Evolutionary conservation across 208 protist genomes (phyloP).

Genomic region (Wallacemonas collosoma): DNA sequence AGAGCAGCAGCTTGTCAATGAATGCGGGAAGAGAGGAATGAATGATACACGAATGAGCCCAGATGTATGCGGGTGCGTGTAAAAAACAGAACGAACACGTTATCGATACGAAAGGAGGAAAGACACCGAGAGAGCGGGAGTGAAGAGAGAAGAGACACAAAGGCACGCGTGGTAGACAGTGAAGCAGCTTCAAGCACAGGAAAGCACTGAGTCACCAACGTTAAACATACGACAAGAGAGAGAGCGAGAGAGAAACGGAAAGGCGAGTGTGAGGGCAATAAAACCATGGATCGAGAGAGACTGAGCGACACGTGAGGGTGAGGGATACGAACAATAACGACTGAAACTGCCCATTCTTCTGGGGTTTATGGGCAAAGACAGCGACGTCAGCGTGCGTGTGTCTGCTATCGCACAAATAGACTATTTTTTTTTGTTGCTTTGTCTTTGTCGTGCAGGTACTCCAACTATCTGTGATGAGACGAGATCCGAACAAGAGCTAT

Average conservation of each 20-base stretch:
- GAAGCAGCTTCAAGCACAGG: not conserved
- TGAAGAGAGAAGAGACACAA: constrained; percentile 4
- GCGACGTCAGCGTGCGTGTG: no score
- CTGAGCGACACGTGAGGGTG: not conserved
- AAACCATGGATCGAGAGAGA: not conserved
- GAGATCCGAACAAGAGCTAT: not conserved
- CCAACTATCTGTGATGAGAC: not conserved
- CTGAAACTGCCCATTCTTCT: no score
- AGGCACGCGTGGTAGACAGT: not conserved
- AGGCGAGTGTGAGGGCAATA: not conserved
- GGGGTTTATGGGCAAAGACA: no score
- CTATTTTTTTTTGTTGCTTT: not conserved
- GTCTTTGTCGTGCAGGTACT: not conserved
- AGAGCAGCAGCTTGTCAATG: no score
- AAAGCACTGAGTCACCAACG: constrained; percentile 1
- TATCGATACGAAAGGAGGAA: constrained; percentile 14
- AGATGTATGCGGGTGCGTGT: no score
- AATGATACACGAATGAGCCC: no score
- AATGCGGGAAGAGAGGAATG: no score
- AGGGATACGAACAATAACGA: not conserved
- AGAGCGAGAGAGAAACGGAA: constrained; percentile 1
- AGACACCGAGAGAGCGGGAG: not conserved
- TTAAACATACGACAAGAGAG: not conserved
- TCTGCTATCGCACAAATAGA: no score
- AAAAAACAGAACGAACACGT: no score